Evolutionary conservation across 176 grass and related monocot genomes (phyloP).

Genomic region (Rhynchospora tenuis): DNA sequence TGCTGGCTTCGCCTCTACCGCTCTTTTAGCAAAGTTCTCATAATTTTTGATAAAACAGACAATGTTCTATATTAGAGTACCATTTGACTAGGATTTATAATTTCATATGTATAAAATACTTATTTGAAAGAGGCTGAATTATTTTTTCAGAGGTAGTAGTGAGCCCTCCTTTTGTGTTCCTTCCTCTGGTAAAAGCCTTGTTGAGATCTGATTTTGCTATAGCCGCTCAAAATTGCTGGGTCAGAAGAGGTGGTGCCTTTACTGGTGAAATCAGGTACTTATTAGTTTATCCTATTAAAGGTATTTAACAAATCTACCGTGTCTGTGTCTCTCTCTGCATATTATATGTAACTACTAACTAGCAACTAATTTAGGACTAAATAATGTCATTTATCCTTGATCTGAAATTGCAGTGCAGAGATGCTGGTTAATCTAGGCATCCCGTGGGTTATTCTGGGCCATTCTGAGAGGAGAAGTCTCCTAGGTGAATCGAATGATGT

Average conservation of each 20-base stretch:
- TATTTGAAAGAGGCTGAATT: neutral
- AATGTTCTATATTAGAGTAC: neutral
- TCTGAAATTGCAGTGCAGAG: slow-evolving; percentile 29
- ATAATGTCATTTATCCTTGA: neutral
- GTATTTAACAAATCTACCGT: neutral
- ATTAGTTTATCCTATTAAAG: slow-evolving; percentile 12
- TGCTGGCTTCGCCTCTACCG: too few species aligned
- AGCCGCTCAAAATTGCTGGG: slow-evolving; percentile 89
- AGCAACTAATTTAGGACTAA: neutral
- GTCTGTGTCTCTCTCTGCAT: neutral
- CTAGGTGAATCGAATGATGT: slow-evolving; percentile 73
- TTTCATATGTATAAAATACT: neutral
- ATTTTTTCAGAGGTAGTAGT: slow-evolving; percentile 70
- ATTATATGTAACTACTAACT: neutral
- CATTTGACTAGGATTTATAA: neutral
- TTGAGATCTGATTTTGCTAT: slow-evolving; percentile 64
- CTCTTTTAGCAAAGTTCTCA: neutral
- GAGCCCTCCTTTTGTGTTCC: slow-evolving; percentile 86
- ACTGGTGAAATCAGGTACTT: slow-evolving; percentile 93
- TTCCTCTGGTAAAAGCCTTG: slow-evolving; percentile 53
- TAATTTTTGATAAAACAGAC: neutral
- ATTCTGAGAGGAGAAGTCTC: slow-evolving; percentile 77
- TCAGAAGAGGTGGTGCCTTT: slow-evolving; percentile 79
- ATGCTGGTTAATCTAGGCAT: slow-evolving; percentile 76
- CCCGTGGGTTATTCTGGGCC: slow-evolving; percentile 85